phyloP scores from a whole-genome alignment of 768 basidiomycete species.

The Melanogaster broomeanus region DNA sequence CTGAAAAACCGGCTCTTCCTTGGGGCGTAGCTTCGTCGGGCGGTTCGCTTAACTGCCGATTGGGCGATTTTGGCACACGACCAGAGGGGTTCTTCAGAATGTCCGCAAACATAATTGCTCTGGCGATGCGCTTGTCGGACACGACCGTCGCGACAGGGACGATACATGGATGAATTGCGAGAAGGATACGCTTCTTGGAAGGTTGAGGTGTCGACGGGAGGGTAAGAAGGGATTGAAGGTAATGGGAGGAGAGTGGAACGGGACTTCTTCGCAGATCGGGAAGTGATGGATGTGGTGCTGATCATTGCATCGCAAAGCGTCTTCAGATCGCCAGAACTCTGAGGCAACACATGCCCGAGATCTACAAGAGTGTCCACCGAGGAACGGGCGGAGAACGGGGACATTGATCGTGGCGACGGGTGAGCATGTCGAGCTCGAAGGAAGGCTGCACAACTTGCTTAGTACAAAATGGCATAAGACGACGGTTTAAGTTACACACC shows the following conservation, averaged over 20 bases:
- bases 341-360: not conserved
- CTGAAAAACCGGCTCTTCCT: slow-evolving; percentile 23
- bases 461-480: not conserved
- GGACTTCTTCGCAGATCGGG: slow-evolving; percentile 13
- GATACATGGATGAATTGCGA: slow-evolving; percentile 10
- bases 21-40: slow-evolving; percentile 22
- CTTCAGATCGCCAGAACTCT: slow-evolving; percentile 15
- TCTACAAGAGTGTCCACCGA: slow-evolving; percentile 28
- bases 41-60: slow-evolving; percentile 24
- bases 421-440: slow-evolving; percentile 24
- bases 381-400: slow-evolving; percentile 17
- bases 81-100: slow-evolving; percentile 20
- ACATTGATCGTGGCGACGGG: not conserved
- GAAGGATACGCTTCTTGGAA: slow-evolving; percentile 4
- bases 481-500: slow-evolving; percentile 10
- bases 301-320: slow-evolving; percentile 18
- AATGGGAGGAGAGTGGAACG: slow-evolving; percentile 5
- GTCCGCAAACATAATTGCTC: slow-evolving; percentile 4
- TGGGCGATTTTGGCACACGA: slow-evolving; percentile 35
- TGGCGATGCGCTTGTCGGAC: not conserved
- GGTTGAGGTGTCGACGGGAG: slow-evolving; percentile 7
- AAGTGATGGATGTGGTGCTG: slow-evolving; percentile 21
- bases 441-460: slow-evolving; percentile 12
- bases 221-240: slow-evolving; percentile 3
- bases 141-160: slow-evolving; percentile 9